Conservation (phyloP, 2,329 filamentous ascomycete species). For the Colletotrichum lindemuthianum region DNA sequence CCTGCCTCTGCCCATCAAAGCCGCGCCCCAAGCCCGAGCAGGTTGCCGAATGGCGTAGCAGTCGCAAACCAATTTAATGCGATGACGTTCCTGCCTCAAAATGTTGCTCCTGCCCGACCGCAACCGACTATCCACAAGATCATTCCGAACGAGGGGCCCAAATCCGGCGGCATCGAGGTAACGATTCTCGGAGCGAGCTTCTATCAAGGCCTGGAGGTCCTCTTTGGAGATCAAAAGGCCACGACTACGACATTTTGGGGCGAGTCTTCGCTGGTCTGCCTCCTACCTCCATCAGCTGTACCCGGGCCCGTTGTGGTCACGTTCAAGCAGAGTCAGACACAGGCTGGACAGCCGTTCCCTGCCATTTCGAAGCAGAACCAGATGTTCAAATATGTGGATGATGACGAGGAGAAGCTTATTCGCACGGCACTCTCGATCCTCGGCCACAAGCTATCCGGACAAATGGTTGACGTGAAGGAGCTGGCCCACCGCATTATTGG, state of each 20-base stretch:
- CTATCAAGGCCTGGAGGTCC: slow-evolving; percentile 79
- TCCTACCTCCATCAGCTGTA: slow-evolving; percentile 76
- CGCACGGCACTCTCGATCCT: slow-evolving; percentile 73
- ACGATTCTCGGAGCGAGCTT: slow-evolving; percentile 86
- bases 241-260: slow-evolving; percentile 85
- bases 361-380: slow-evolving; percentile 53
- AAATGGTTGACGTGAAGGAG: slow-evolving; percentile 69
- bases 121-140: slow-evolving; percentile 79
- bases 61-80: slow-evolving; percentile 57
- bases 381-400: slow-evolving; percentile 79
- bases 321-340: slow-evolving; percentile 65
- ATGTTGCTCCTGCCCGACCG: slow-evolving; percentile 57
- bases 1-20: slow-evolving; percentile 79
- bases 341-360: slow-evolving; percentile 46
- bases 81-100: slow-evolving; percentile 62
- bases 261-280: slow-evolving; percentile 80
- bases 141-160: slow-evolving; percentile 84
- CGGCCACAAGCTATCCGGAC: slow-evolving; percentile 71
- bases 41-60: slow-evolving; percentile 57
- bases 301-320: slow-evolving; percentile 77
- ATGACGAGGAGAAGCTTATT: slow-evolving; percentile 75
- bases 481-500: slow-evolving; percentile 70
- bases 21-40: slow-evolving; percentile 78
- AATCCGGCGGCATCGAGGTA: slow-evolving; percentile 86
- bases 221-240: slow-evolving; percentile 76